phyloP scores from a whole-genome alignment of 352 stramenopile species.

The Nothophytophthora sp. region DNA sequence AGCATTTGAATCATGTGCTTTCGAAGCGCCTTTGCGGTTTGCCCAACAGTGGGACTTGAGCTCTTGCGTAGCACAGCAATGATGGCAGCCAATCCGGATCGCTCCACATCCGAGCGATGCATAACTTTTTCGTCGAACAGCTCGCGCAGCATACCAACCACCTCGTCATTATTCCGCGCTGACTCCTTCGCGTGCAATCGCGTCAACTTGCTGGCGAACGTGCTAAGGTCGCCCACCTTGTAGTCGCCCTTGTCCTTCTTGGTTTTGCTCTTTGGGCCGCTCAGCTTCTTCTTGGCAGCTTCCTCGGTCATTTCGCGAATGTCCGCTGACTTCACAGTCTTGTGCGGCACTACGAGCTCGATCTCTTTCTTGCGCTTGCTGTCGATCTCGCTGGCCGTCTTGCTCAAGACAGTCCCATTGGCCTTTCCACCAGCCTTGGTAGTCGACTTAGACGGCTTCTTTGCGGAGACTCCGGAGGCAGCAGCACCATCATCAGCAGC shows the following conservation, averaged over 20 bases:
- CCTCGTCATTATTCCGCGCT: slow-evolving; percentile 72
- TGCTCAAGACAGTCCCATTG: slow-evolving; percentile 5
- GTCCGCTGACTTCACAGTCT: slow-evolving; percentile 76
- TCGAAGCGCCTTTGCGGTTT: slow-evolving; percentile 73
- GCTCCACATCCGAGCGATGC: slow-evolving; percentile 68
- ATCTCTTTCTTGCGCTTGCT: slow-evolving; percentile 84
- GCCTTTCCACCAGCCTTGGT: slow-evolving; percentile 35
- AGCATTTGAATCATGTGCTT: slow-evolving; percentile 80
- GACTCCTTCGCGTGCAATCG: slow-evolving; percentile 67
- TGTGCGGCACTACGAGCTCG: slow-evolving; percentile 72
- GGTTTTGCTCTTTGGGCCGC: slow-evolving; percentile 33
- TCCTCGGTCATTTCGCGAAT: slow-evolving; percentile 77
- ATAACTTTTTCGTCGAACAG: slow-evolving; percentile 76
- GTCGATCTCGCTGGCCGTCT: slow-evolving; percentile 50
- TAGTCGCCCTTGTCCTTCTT: slow-evolving; percentile 72
- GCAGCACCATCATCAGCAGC: slow-evolving; percentile 23
- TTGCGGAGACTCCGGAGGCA: slow-evolving; percentile 15
- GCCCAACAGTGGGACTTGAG: slow-evolving; percentile 60
- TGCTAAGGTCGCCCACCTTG: slow-evolving; percentile 57
- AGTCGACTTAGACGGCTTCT: slow-evolving; percentile 37
- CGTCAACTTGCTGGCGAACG: slow-evolving; percentile 65
- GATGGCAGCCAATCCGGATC: slow-evolving; percentile 66
- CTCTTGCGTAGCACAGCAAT: slow-evolving; percentile 72
- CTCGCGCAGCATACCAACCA: slow-evolving; percentile 71
- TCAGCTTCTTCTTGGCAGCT: slow-evolving; percentile 58